Percentiles rank a stretch among this genome's conserved stretches.
Conservation (phyloP, 495 filamentous ascomycete genomes). For the Neurospora sp. region DNA sequence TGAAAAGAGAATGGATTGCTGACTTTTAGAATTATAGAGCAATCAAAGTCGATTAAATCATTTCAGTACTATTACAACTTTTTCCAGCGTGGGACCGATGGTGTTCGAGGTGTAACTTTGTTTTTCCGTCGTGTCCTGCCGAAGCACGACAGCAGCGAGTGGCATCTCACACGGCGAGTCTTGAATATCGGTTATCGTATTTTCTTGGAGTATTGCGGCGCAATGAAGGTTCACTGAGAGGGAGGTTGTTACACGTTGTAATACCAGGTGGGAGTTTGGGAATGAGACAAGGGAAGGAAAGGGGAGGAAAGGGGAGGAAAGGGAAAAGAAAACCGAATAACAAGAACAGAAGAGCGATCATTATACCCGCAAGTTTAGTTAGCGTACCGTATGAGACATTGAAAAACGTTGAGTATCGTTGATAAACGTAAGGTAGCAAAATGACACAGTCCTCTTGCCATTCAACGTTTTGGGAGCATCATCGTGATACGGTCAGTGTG, state of each 20-base stretch:
- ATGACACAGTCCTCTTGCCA: not conserved
- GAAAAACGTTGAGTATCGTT: not conserved
- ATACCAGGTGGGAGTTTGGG: not conserved
- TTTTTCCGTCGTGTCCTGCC: not conserved
- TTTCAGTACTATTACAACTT: not conserved
- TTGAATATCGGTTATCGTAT: not conserved
- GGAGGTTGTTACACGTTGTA: not conserved
- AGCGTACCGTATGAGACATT: not conserved
- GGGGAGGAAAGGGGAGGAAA: not conserved
- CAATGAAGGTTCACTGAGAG: not conserved
- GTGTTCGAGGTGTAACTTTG: not conserved
- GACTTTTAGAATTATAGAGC: not conserved
- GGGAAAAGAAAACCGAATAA: not conserved
- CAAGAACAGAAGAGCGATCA: not conserved
- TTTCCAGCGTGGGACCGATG: not conserved
- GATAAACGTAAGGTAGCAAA: not conserved
- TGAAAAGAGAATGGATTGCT: not conserved
- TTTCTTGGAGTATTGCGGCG: not conserved
- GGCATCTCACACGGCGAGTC: not conserved
- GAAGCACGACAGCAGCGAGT: not conserved
- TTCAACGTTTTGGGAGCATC: not conserved
- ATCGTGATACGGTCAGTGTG: not conserved
- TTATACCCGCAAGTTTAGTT: not conserved
- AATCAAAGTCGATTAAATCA: slow-evolving; percentile 7
- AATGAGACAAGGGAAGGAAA: not conserved